Evolutionary conservation across 192 early-diverging fungal species (phyloP).

Genomic region (Spizellomyces punctatus): DNA sequence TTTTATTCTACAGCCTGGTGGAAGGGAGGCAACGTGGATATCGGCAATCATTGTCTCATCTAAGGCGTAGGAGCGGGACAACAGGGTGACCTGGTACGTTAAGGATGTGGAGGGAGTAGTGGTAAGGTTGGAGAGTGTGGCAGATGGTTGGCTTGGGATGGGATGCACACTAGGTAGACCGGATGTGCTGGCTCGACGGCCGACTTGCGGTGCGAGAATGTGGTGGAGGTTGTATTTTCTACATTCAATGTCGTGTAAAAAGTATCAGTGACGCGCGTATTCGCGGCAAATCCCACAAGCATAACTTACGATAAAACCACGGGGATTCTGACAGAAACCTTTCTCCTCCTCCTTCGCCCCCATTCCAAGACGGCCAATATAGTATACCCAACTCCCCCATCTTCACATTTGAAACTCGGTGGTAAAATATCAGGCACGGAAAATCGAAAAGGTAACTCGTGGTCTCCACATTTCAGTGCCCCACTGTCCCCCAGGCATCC

Average conservation of each 20-base stretch:
- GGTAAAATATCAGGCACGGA: neutral
- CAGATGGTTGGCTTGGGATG: neutral
- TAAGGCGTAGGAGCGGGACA: neutral
- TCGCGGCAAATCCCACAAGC: neutral
- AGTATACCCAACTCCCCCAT: neutral
- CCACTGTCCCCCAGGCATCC: neutral
- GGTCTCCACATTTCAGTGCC: neutral
- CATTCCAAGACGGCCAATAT: neutral
- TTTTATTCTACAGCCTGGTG: neutral
- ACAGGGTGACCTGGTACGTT: neutral
- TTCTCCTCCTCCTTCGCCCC: neutral
- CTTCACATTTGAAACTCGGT: neutral
- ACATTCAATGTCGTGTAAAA: neutral
- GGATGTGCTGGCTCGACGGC: neutral
- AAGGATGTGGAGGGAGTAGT: neutral
- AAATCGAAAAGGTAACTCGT: constrained; percentile 1
- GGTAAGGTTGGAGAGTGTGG: neutral
- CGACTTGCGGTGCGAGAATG: neutral
- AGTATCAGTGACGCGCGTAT: neutral
- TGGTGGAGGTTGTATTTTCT: neutral
- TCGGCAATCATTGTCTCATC: neutral
- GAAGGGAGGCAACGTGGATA: neutral
- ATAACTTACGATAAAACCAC: neutral
- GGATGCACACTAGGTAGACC: neutral
- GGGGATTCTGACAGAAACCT: neutral